Evolutionary conservation across 345 rosid genomes (phyloP).

Genomic region (Gossypium anomalum): DNA sequence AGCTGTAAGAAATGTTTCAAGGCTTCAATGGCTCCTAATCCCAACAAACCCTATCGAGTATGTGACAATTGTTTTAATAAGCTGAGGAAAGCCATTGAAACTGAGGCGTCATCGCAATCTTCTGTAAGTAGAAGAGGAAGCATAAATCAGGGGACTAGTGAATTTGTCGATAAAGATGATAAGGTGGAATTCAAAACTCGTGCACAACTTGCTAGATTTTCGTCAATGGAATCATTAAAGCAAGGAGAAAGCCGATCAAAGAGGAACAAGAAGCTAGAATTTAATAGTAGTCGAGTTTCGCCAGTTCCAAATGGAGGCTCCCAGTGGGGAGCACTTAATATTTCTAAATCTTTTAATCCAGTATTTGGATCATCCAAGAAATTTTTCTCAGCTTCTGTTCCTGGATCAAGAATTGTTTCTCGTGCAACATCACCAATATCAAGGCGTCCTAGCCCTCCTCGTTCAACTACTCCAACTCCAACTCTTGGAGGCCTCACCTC

Average conservation of each 20-base stretch:
- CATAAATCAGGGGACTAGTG: constrained; percentile 53
- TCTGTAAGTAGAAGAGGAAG: constrained; percentile 74
- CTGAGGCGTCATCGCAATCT: constrained; percentile 62
- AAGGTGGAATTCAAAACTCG: constrained; percentile 75
- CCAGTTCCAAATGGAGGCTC: constrained; percentile 88
- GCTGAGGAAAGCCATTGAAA: constrained; percentile 67
- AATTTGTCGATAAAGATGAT: constrained; percentile 64
- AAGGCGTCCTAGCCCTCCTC: constrained; percentile 90
- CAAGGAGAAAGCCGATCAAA: constrained; percentile 65
- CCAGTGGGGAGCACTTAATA: constrained; percentile 77
- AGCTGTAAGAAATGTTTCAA: constrained; percentile 81
- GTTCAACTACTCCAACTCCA: constrained; percentile 97
- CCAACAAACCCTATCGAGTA: constrained; percentile 84
- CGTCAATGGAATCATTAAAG: constrained; percentile 81
- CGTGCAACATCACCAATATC: constrained; percentile 99
- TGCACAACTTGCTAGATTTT: constrained; percentile 74
- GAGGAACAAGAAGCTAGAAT: constrained; percentile 86
- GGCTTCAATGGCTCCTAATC: constrained; percentile 99
- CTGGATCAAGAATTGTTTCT: constrained; percentile 96
- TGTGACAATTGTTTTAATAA: constrained; percentile 87
- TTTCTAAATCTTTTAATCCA: constrained; percentile 77
- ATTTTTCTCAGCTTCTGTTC: constrained; percentile 97
- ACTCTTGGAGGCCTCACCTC: constrained; percentile 86
- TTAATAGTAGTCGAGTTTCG: constrained; percentile 93
- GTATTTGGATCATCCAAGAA: constrained; percentile 93